Base-by-base conservation (phyloP, 139 green algal genomes). In the Desmodesmus armatus region DNA sequence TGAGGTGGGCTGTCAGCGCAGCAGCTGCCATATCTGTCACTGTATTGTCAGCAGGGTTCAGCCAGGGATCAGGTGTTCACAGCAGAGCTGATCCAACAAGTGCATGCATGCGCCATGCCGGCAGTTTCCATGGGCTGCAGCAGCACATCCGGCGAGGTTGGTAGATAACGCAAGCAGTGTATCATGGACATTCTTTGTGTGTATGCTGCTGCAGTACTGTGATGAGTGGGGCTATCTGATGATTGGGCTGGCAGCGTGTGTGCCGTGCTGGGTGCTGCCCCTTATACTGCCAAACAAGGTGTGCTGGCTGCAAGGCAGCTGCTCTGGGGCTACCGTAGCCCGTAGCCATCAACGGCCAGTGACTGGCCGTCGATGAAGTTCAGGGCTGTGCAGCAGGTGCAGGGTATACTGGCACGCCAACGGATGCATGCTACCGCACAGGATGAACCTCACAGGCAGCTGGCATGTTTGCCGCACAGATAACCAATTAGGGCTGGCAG, bases 201-300 rank as follows among this genome's bases (percentile, higher is more conserved):
- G n/a, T 83, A 15, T 62, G 4, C 63, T 77, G 37, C 1, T 71
- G 80, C 89, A 95, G 92, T 82, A 89, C 29, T 91, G 89, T 35
- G 84, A 89, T 21, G 81, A 94, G 78, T 93, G 86, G 82, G 96
- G 95, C 2, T 99, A 99, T 91, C 83, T 99, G 88, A 49, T 92
- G 5, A 90, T 99, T 23, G 95, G 97, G 6, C 75, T 97, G 9
- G 85, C 87, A 0, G 90, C 92, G 2, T 90, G 91, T 0, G 41
- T 92, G 49, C 97, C 97, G 0, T 97, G 93, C 83, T 63, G 98
- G 37, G 4, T 97, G 7, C 40, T 98, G 49, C 96, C 97, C 3
- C 79, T 94, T 7, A 55, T 96, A 17, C 85, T 98, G 4, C 79
- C 93, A 23, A 87, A 89, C 69, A 91, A 93, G 70, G 93, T 92